Evolutionary conservation across 768 basidiomycete species (phyloP), one percentile per base, ranked within the genome.

Genomic region (Lactifluus hygrophoroides): DNA sequence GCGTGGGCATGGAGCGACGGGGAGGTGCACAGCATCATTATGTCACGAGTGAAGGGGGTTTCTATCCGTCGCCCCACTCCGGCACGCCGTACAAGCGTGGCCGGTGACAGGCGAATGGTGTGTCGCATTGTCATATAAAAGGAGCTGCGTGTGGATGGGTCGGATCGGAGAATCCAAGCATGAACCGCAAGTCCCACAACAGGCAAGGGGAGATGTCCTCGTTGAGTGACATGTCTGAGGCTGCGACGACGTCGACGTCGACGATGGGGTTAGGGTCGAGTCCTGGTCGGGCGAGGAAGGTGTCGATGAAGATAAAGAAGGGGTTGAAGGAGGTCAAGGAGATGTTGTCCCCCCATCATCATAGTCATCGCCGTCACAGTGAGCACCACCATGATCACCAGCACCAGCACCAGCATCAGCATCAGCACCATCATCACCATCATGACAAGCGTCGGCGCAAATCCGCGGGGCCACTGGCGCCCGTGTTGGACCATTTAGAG

Each of bases 281-380:
- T 34, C 59, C 59, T 16, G 54, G 59, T 21, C 13, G 59, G 43
- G 49, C 37, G 49, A 55, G 59, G 35, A 60, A 19, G 49, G 68
- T 70, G 27, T 63, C 65, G 47, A 60, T 61, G 38, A 58, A 63
- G 48, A 52, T 68, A 13, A 54, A 56, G 37, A 56, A 59, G 47
- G 58, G 53, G 30, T 60, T 65, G 27, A 63, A 66, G 62, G 63
- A 66, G 63, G 51, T 58, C 38, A 64, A 65, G 62, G 60, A 35
- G 51, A 30, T 34, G n/a, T 17, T 61, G 38, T 56, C 54, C 8
- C 51, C 57, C 49, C 61, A 62, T 35, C 58, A n/a, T n/a, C n/a
- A n/a, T n/a, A n/a, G n/a, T n/a, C n/a, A n/a, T n/a, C n/a, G n/a
- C n/a, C n/a, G n/a, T n/a, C n/a, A n/a, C n/a, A n/a, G n/a, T n/a